phyloP scores from a whole-genome alignment of 2,329 filamentous ascomycete species.

The Lecanicillium sp. region DNA sequence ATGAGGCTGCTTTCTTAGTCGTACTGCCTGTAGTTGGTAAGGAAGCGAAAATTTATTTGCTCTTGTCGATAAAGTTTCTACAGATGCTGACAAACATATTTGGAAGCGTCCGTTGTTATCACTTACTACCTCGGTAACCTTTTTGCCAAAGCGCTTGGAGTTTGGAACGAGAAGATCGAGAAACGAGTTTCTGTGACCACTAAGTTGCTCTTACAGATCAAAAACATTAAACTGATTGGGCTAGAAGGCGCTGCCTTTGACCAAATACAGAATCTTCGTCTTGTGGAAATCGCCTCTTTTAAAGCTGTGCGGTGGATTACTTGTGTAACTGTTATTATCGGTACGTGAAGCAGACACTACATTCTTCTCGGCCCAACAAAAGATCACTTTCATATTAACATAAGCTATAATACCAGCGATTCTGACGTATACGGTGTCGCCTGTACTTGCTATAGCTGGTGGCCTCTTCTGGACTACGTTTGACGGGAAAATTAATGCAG shows the following conservation, averaged over 20 bases:
- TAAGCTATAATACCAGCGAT: too few relatives aligned
- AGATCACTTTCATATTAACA: too few relatives aligned
- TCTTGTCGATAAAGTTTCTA: too few relatives aligned
- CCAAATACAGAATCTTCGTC: background rate
- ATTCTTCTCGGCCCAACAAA: too few relatives aligned
- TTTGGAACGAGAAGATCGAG: slow-evolving; percentile 2
- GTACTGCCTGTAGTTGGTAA: slow-evolving; percentile 1
- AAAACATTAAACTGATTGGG: slow-evolving; percentile 4
- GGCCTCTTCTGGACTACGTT: slow-evolving; percentile 1
- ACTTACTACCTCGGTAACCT: background rate
- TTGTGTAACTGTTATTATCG: too few relatives aligned
- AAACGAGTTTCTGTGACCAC: background rate
- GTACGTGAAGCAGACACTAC: too few relatives aligned
- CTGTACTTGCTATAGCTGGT: slow-evolving; percentile 1
- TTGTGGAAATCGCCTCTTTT: background rate
- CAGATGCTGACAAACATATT: too few relatives aligned
- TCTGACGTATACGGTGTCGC: background rate
- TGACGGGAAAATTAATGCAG: background rate
- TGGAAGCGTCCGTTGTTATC: too few relatives aligned
- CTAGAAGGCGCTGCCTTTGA: background rate
- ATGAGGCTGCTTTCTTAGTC: background rate
- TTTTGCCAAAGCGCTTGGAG: background rate
- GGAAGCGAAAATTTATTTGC: background rate
- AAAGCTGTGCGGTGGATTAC: background rate
- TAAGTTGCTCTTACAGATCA: background rate